Evolutionary conservation across 345 rosid species (phyloP).

Genomic region (Syzygium grande): DNA sequence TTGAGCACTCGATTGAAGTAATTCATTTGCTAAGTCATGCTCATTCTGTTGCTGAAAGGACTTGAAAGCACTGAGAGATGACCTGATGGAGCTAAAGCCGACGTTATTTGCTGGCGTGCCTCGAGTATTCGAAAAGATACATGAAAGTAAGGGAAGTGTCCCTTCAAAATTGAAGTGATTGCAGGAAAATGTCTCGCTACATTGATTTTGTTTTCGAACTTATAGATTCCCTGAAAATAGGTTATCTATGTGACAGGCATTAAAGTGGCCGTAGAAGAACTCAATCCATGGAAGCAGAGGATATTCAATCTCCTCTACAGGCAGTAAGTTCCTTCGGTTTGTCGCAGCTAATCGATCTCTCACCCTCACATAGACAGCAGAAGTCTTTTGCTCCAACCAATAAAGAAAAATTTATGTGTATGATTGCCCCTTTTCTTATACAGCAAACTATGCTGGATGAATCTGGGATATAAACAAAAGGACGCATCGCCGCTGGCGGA

Average conservation of each 20-base stretch:
- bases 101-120: conserved; percentile 94
- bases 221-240: background rate
- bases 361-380: background rate
- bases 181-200: background rate
- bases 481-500: conserved; percentile 83
- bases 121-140: conserved; percentile 80
- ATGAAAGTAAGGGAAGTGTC: conserved; percentile 44
- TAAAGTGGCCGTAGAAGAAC: conserved; percentile 55
- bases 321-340: conserved; percentile 33
- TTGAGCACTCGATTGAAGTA: background rate
- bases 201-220: background rate
- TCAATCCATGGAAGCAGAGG: conserved; percentile 55
- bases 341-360: background rate
- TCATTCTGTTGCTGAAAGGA: conserved; percentile 32
- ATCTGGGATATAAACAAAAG: conserved; percentile 67
- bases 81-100: conserved; percentile 78
- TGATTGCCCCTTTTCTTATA: conserved; percentile 4
- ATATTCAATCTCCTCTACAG: conserved; percentile 65
- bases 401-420: background rate
- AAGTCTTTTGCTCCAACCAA: background rate
- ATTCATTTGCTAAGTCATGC: background rate
- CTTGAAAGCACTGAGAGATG: conserved; percentile 77
- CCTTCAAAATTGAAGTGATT: background rate
- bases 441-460: conserved; percentile 96
- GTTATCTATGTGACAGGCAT: conserved; percentile 31